Evolutionary conservation across 164 flowering plant species (phyloP).

Genomic region (Tinospora cordifolia): DNA sequence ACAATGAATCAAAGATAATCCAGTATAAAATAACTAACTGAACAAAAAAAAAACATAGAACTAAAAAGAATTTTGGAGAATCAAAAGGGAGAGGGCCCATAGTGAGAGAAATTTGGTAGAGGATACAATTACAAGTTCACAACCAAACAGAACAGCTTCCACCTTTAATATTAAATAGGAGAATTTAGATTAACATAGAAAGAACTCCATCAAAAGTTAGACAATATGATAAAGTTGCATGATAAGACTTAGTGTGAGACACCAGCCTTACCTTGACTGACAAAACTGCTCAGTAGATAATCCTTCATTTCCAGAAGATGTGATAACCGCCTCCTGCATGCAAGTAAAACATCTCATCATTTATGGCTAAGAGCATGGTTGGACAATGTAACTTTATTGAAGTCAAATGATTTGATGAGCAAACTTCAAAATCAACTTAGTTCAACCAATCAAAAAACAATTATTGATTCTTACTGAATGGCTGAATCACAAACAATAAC

Average conservation of each 20-base stretch:
- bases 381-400: neutral
- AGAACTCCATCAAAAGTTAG: neutral
- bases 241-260: neutral
- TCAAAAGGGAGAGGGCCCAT: too few relatives aligned
- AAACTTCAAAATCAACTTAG: neutral
- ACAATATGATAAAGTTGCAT: neutral
- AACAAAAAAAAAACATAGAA: too few relatives aligned
- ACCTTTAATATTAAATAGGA: neutral
- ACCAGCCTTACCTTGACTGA: neutral
- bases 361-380: neutral
- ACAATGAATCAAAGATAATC: too few relatives aligned
- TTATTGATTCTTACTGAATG: neutral
- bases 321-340: neutral
- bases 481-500: neutral
- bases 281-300: neutral
- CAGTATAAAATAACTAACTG: too few relatives aligned
- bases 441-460: neutral
- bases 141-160: neutral
- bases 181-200: neutral
- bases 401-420: neutral
- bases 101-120: neutral
- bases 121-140: neutral
- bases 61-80: too few relatives aligned
- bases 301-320: neutral
- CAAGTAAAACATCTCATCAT: neutral